Conservation (phyloP, 2,329 filamentous ascomycete species). For the Sclerotinia spermophila region DNA sequence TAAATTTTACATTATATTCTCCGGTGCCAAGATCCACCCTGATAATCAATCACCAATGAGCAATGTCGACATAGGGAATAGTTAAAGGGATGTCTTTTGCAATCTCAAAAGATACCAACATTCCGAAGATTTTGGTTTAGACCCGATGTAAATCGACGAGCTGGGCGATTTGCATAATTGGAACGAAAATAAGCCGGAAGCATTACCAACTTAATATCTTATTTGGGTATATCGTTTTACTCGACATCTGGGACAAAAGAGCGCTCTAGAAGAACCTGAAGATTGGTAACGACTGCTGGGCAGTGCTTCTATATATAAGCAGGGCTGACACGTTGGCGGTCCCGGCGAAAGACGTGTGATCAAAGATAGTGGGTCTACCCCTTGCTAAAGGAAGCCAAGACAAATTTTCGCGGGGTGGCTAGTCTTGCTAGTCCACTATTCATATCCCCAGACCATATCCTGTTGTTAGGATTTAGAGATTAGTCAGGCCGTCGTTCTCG, state of each 20-base stretch:
- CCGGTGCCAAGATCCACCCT: background rate
- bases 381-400: background rate
- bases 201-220: constrained; percentile 9
- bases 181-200: constrained; percentile 19
- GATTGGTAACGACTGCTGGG: background rate
- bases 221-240: background rate
- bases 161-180: constrained; percentile 3
- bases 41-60: constrained; percentile 4
- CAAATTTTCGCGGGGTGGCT: constrained; percentile 1
- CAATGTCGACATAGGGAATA: background rate
- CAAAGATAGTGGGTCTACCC: background rate
- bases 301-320: background rate
- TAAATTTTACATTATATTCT: background rate
- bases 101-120: background rate
- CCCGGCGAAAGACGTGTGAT: constrained; percentile 1
- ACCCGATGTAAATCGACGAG: background rate
- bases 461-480: background rate
- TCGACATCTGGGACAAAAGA: constrained; percentile 1
- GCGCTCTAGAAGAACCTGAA: background rate
- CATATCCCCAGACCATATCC: background rate
- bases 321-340: constrained; percentile 12
- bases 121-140: constrained; percentile 4
- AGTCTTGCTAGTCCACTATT: constrained; percentile 5
- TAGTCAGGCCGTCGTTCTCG: background rate
- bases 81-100: background rate